Percentiles rank a stretch among this genome's conserved stretches.
phyloP scores from a whole-genome alignment of 2,329 filamentous ascomycete genomes.

The Epichloe sibirici region DNA sequence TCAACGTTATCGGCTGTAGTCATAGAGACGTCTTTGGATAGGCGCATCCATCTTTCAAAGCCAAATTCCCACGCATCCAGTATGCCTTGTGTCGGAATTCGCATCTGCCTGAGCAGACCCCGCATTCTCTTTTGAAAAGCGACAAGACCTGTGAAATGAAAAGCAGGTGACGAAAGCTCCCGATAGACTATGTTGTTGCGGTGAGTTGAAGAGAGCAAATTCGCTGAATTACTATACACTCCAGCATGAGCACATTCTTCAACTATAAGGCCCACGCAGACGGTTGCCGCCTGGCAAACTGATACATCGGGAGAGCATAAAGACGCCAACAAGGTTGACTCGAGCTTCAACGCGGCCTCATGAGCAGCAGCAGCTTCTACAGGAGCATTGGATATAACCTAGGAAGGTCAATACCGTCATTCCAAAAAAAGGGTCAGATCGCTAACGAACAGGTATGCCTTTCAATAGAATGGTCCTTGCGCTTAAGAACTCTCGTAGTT shows the following conservation, averaged over 20 bases:
- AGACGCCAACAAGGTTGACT: slow-evolving; percentile 50
- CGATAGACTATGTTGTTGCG: slow-evolving; percentile 49
- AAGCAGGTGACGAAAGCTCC: slow-evolving; percentile 50
- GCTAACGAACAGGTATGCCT: slow-evolving; percentile 32
- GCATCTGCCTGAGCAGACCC: slow-evolving; percentile 45
- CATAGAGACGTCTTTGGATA: slow-evolving; percentile 52
- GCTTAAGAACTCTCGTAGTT: slow-evolving; percentile 44
- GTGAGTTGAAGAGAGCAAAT: slow-evolving; percentile 39
- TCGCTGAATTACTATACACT: slow-evolving; percentile 34
- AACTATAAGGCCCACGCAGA: slow-evolving; percentile 48
- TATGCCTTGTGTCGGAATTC: slow-evolving; percentile 53
- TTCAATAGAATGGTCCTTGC: slow-evolving; percentile 41
- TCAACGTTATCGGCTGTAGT: slow-evolving; percentile 37
- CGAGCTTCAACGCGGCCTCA: slow-evolving; percentile 40
- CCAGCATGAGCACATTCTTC: slow-evolving; percentile 46
- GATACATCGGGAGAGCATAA: slow-evolving; percentile 55
- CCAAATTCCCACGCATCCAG: slow-evolving; percentile 54
- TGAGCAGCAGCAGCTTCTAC: slow-evolving; percentile 43
- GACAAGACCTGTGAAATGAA: slow-evolving; percentile 55
- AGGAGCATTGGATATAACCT: slow-evolving; percentile 43
- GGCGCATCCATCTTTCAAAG: slow-evolving; percentile 51
- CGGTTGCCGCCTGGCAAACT: slow-evolving; percentile 51
- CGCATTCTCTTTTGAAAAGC: slow-evolving; percentile 58
- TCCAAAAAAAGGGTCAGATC: background rate
- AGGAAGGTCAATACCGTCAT: slow-evolving; percentile 7